Base-by-base conservation (phyloP, 345 rosid species). In the Citropsis articulata region DNA sequence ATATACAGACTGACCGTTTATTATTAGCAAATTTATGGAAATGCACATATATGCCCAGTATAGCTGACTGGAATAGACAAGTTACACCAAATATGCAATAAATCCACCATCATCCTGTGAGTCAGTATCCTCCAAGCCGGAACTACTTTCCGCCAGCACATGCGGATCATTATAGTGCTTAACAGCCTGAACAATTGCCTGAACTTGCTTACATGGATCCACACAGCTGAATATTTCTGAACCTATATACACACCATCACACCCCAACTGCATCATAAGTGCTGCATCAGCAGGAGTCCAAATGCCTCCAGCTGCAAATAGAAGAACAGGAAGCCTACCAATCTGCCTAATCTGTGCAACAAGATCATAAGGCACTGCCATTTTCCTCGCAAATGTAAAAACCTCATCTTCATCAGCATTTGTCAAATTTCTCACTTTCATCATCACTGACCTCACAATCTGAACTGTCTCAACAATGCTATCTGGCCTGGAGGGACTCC, bases 401-500 rank as follows among this genome's bases (percentile, higher is more conserved):
- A 84, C 87, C 77, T 82, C 89, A 40, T 88, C 88, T 27, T 86
- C 93, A 56, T 88, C 89, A 88, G 85, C 85, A 57, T 86, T 81
- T 12, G 67, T 85, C 87, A 91, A 36, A 7, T 71, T 63, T 77
- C 90, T 83, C 3, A 88, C 79, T 65, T 81, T 79, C 30, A 82
- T 81, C 89, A 82, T 88, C 69, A 91, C 69, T 42, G 78, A 78
- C 80, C 92, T 91, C 73, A 91, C 87, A 77, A 66, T 87, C 84
- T 10, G 75, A 45, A 90, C 85, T 0, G 90, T 86, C 78, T 81
- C 71, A 1, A 72, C 77, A 21, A 87, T 72, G 72, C 75, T 77
- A 9, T 87, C 87, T 64, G 76, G 13, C 64, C 77, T 30, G 57
- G 80, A 42, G 4, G 28, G 9, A 57, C 68, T 42, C 68, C 66